Percentiles rank a stretch among this genome's conserved stretches.
Evolutionary conservation across 140 eudicot genomes (phyloP).

Genomic region (Oenanthe javanica): DNA sequence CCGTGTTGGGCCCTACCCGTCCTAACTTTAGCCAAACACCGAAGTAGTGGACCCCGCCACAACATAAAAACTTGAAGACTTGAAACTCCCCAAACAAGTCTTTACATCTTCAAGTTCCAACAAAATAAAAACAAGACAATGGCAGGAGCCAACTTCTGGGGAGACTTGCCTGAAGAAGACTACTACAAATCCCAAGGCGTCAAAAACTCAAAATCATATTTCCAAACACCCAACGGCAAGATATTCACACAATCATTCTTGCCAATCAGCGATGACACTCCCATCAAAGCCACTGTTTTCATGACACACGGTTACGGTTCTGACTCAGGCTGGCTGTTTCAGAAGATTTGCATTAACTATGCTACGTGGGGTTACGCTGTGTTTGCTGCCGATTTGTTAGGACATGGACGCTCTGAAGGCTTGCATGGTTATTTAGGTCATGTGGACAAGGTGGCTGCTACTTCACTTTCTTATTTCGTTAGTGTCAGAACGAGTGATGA

Average conservation of each 20-base stretch:
- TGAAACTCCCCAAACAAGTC: too few species aligned
- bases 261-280: constrained; percentile 27
- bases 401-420: constrained; percentile 82
- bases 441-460: constrained; percentile 49
- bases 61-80: too few species aligned
- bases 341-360: constrained; percentile 53
- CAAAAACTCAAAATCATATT: constrained; percentile 54
- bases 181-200: constrained; percentile 56
- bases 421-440: constrained; percentile 65
- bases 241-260: constrained; percentile 68
- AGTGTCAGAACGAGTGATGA: constrained; percentile 46
- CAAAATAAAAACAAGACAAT: too few species aligned
- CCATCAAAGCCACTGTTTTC: constrained; percentile 49
- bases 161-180: constrained; percentile 61
- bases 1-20: too few species aligned
- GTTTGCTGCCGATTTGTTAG: constrained; percentile 73
- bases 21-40: too few species aligned
- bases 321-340: constrained; percentile 67
- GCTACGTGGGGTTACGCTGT: constrained; percentile 90
- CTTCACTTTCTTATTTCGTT: constrained; percentile 35
- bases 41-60: too few species aligned
- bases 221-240: constrained; percentile 53
- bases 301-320: constrained; percentile 87
- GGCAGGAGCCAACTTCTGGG: constrained; percentile 54
- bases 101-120: too few species aligned